Evolutionary conservation across 805 yeast species (phyloP), one percentile per base, ranked within the genome.

Genomic region (Ogataea pignaliae): DNA sequence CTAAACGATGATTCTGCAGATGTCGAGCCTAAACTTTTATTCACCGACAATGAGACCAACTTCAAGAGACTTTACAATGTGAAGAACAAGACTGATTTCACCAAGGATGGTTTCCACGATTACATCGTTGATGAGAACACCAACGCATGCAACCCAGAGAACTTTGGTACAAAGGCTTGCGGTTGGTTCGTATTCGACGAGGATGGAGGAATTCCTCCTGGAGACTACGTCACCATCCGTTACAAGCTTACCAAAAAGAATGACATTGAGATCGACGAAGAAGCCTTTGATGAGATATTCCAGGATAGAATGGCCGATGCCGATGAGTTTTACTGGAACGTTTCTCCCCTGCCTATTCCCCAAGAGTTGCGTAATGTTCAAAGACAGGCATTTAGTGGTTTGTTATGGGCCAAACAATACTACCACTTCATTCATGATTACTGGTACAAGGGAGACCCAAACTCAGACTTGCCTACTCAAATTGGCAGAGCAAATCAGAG

Each of bases 71-170:
- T 90, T 49, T 90, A 84, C 59, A 70, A 74, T 29, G 83, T 79
- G 53, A 71, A 75, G 53, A 84, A 86, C 54, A 73, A 78, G 34
- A 47, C 78, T 6, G 58, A 70, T 38, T 88, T 71, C 63, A 83
- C 82, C 47, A 90, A 90, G 63, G 97, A 90, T 65, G 97, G 91
- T 1, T 89, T 90, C 74, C 96, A 90, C 63, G 96, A 88, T 46
- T 79, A 74, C 58, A 71, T 89, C 41, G 78, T 88, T 39, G 79
- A 79, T 41, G 84, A 75, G 41, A 71, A 72, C 18, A 68, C 73
- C 45, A 72, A 64, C 1, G 84, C 81, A 1, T 78, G 84, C 17
- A 90, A 90, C 60, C 95, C 95, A 0, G 75, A 76, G 9, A 58
- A 70, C 3, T 60, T 53, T 17, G 97, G 97, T 45, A 89, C 97